phyloP scores from a whole-genome alignment of 768 basidiomycete genomes.

The Suillus subaureus region DNA sequence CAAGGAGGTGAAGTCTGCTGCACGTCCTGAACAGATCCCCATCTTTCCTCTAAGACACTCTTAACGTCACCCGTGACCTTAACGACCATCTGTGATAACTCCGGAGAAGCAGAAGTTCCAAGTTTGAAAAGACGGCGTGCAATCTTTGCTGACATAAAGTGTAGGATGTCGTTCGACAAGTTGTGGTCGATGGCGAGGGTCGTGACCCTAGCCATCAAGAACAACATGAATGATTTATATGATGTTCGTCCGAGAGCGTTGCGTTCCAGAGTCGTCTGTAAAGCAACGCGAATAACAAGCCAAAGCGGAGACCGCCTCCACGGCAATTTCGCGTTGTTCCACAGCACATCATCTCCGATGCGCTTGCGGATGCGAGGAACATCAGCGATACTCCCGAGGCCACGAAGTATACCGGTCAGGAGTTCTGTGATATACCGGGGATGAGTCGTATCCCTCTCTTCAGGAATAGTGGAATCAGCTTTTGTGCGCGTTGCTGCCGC shows the following conservation, averaged over 20 bases:
- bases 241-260: slow-evolving; percentile 12
- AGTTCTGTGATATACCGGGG: slow-evolving; percentile 53
- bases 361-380: slow-evolving; percentile 42
- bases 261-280: slow-evolving; percentile 40
- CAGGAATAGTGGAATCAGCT: slow-evolving; percentile 28
- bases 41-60: slow-evolving; percentile 33
- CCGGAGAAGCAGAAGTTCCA: slow-evolving; percentile 16
- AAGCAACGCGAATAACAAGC: slow-evolving; percentile 48
- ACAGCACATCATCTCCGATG: slow-evolving; percentile 50
- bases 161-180: slow-evolving; percentile 39
- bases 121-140: slow-evolving; percentile 42
- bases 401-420: slow-evolving; percentile 46
- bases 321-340: slow-evolving; percentile 39
- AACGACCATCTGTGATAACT: slow-evolving; percentile 16
- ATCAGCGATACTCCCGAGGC: slow-evolving; percentile 34
- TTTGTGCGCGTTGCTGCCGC: slow-evolving; percentile 37
- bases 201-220: slow-evolving; percentile 27
- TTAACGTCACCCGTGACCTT: slow-evolving; percentile 20
- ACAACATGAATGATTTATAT: slow-evolving; percentile 39
- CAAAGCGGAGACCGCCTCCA: slow-evolving; percentile 56
- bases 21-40: slow-evolving; percentile 34
- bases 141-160: slow-evolving; percentile 40
- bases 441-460: slow-evolving; percentile 36
- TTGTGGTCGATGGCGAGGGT: slow-evolving; percentile 3
- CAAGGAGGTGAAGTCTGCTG: slow-evolving; percentile 34